These are phyloP conservation scores for Oropetium thomaeum DNA, from an alignment of 176 grass and related monocot species.

Conservation along the genomic window DNA sequence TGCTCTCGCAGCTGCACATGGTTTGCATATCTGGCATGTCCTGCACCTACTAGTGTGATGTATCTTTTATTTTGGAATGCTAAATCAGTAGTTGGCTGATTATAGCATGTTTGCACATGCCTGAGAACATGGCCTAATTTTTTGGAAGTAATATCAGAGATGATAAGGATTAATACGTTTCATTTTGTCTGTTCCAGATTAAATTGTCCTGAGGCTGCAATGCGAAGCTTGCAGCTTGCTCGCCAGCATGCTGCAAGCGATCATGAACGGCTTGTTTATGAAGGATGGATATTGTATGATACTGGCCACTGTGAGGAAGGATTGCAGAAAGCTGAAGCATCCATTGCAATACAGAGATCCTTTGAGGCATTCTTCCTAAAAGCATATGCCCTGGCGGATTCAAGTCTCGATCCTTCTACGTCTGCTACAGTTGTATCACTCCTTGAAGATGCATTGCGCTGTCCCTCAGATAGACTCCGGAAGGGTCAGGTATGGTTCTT, in stretches of 20 bases:
- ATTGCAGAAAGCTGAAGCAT: slow-evolving; percentile 78
- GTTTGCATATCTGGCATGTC: slow-evolving; percentile 23
- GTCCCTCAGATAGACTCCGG: slow-evolving; percentile 84
- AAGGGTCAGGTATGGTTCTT: slow-evolving; percentile 70
- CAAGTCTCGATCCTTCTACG: slow-evolving; percentile 68
- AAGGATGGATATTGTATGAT: slow-evolving; percentile 96
- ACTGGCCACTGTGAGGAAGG: slow-evolving; percentile 89
- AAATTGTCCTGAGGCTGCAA: slow-evolving; percentile 85
- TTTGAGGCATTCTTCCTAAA: slow-evolving; percentile 97
- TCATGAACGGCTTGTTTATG: slow-evolving; percentile 78
- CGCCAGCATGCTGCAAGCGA: slow-evolving; percentile 68
- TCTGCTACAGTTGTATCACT: slow-evolving; percentile 76
- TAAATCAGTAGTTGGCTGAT: slow-evolving; percentile 13
- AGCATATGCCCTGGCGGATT: slow-evolving; percentile 88
- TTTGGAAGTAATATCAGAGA: not conserved
- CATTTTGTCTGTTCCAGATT: slow-evolving; percentile 45
- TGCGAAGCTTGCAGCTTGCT: slow-evolving; percentile 81
- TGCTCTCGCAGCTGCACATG: slow-evolving; percentile 35
- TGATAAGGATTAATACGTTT: slow-evolving; percentile 11
- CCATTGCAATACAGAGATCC: slow-evolving; percentile 80
- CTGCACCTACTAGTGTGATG: slow-evolving; percentile 14
- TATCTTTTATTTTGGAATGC: slow-evolving; percentile 40
- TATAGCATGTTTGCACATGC: slow-evolving; percentile 35
- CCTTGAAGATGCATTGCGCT: slow-evolving; percentile 85
- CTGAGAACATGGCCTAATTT: slow-evolving; percentile 6